Conservation (phyloP, 2,329 filamentous ascomycete genomes). For the Colletotrichum abscissum region DNA sequence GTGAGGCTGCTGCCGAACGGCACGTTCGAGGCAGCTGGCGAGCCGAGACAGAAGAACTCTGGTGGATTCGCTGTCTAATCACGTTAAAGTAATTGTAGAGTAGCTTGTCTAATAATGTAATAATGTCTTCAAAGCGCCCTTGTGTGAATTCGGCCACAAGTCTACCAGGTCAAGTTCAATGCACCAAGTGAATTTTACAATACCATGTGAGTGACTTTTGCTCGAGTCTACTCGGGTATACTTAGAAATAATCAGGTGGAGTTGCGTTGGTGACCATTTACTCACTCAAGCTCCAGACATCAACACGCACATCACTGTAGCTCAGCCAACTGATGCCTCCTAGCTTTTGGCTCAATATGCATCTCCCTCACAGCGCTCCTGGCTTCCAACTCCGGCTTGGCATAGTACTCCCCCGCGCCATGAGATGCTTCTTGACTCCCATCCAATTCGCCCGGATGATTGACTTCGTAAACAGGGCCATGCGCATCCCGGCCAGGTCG, state of each 20-base stretch:
- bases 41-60: slow-evolving; percentile 82
- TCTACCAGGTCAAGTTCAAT: no score
- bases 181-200: no score
- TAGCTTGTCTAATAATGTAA: not conserved
- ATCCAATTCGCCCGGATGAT: not conserved
- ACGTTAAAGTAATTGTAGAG: not conserved
- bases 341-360: not conserved
- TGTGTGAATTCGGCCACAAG: not conserved
- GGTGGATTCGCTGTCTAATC: slow-evolving; percentile 69
- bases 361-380: not conserved
- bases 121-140: not conserved
- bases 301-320: not conserved
- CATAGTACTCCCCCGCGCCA: not conserved
- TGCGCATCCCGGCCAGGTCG: not conserved
- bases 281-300: not conserved
- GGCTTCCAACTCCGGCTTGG: not conserved
- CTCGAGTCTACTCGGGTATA: no score
- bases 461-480: not conserved
- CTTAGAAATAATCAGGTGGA: not conserved
- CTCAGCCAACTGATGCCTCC: not conserved
- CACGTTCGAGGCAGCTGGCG: slow-evolving; percentile 82
- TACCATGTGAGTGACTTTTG: no score
- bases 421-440: not conserved
- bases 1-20: slow-evolving; percentile 72
- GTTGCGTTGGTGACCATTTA: not conserved